Evolutionary conservation across 495 filamentous ascomycete species (phyloP), one percentile per base, ranked within the genome.

Genomic region (Letharia lupina): DNA sequence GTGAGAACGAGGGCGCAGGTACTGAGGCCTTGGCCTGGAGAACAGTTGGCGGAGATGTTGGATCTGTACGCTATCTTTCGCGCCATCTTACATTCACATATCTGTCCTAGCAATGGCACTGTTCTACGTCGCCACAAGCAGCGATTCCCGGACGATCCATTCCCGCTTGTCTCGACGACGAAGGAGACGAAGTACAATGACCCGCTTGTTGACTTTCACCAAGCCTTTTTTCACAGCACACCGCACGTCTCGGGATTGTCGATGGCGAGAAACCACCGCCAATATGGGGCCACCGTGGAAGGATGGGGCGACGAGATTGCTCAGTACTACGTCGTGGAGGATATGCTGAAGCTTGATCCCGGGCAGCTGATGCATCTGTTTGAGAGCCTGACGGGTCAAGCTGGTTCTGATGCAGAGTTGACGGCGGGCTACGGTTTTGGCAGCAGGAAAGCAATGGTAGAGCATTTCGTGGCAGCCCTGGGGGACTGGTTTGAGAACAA

Each of bases 401-500:
- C 60, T 20, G 58, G 60, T 11, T 37, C 62, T 20, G 47, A 62
- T 35, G 68, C 58, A 47, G 35, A 48, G 12, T 58, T 16, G 15
- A 31, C 52, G 16, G 12, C 41, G n/a, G 47, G 45, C n/a, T 47
- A 67, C 45, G n/a, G 41, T 40, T 40, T 52, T n/a, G 61, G 65
- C 35, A 60, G 63, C 57, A 65, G 80, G 28, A 86, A 84, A 71
- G 74, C 77, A 58, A 77, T 82, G 68, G 84, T 87, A 16, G 81
- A 86, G 69, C 70, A 67, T 2, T 86, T 77, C 70, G 75, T 87
- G 8, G 70, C 73, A 13, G 74, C 75, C 0, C 65, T 82, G 42
- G 84, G 84, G 20, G 83, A 84, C 40, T 87, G 84, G 84, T 87
- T 87, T 65, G 80, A 80, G 57, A 80, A 87, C 66, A 87, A 87